Evolutionary conservation across 306 rosid genomes (phyloP).

Genomic region (Astragalus glycyphyllos): DNA sequence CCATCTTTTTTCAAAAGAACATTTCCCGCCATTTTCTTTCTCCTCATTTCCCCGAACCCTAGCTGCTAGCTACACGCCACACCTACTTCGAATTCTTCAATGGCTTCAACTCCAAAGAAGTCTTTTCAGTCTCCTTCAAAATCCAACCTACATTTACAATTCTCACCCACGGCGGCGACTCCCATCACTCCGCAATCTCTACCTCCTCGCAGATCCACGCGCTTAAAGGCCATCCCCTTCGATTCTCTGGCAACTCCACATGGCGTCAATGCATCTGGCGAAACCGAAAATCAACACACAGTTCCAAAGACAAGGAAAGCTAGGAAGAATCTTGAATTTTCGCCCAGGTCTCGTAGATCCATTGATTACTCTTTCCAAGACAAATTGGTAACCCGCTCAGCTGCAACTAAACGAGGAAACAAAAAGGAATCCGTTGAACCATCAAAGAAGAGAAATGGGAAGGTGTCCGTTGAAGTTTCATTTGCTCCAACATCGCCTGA

Average conservation of each 20-base stretch:
- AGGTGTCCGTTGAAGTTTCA: slow-evolving; percentile 21
- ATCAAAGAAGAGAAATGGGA: slow-evolving; percentile 39
- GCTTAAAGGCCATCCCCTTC: slow-evolving; percentile 47
- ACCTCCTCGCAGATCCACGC: slow-evolving; percentile 63
- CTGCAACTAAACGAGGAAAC: neutral
- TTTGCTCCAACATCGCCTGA: slow-evolving; percentile 64
- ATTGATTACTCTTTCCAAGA: slow-evolving; percentile 21
- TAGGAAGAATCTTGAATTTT: neutral
- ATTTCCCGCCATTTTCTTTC: too few species aligned
- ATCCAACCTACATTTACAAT: slow-evolving; percentile 35
- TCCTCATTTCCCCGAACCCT: too few species aligned
- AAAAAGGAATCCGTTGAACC: neutral
- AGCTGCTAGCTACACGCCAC: too few species aligned
- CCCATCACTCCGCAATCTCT: slow-evolving; percentile 62
- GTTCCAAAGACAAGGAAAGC: slow-evolving; percentile 29
- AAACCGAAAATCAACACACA: neutral
- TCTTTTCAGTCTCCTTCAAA: slow-evolving; percentile 50
- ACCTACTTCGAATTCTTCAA: slow-evolving; percentile 1
- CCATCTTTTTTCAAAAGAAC: too few species aligned
- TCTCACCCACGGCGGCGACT: slow-evolving; percentile 40
- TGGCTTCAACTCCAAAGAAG: slow-evolving; percentile 71
- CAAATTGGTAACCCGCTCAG: neutral
- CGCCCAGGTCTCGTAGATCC: slow-evolving; percentile 16
- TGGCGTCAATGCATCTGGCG: neutral
- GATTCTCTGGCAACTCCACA: slow-evolving; percentile 34